Conservation (phyloP, 2,329 filamentous ascomycete species). For the Colletotrichum sp. region DNA sequence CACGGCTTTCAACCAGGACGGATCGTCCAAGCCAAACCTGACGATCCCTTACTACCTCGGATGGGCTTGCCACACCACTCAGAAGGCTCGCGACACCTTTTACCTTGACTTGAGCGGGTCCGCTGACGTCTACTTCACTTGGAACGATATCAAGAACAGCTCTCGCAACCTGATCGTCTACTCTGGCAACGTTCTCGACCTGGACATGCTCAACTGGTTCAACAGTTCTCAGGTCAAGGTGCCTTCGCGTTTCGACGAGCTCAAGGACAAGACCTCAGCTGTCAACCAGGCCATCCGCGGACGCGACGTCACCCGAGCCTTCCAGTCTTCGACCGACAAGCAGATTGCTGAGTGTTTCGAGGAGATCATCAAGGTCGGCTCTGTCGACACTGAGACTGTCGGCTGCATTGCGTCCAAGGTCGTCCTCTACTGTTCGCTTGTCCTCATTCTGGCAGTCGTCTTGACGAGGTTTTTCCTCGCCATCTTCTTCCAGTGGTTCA, state of each 20-base stretch:
- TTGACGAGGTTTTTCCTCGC: slow-evolving; percentile 86
- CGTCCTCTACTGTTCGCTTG: slow-evolving; percentile 90
- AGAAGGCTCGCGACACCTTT: slow-evolving; percentile 71
- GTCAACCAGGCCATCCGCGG: slow-evolving; percentile 73
- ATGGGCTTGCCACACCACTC: slow-evolving; percentile 86
- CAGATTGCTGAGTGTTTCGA: slow-evolving; percentile 84
- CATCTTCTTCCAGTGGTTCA: slow-evolving; percentile 94
- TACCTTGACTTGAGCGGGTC: slow-evolving; percentile 70
- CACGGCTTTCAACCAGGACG: slow-evolving; percentile 89
- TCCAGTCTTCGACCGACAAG: slow-evolving; percentile 81
- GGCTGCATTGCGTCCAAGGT: slow-evolving; percentile 98
- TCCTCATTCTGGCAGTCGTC: slow-evolving; percentile 92
- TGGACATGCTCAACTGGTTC: slow-evolving; percentile 90
- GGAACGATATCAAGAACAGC: slow-evolving; percentile 89
- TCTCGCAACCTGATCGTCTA: slow-evolving; percentile 93
- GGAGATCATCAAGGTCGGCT: slow-evolving; percentile 94
- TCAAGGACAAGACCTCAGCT: slow-evolving; percentile 69
- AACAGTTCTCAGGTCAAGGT: slow-evolving; percentile 79
- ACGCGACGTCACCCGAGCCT: slow-evolving; percentile 86
- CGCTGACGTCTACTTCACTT: slow-evolving; percentile 94
- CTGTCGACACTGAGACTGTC: slow-evolving; percentile 92
- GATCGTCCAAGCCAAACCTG: slow-evolving; percentile 77
- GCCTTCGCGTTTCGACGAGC: slow-evolving; percentile 78
- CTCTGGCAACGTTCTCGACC: slow-evolving; percentile 89
- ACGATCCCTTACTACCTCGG: slow-evolving; percentile 80